Percentiles rank a stretch among this genome's conserved stretches.
These are phyloP conservation scores for Thielaviopsis ethacetica DNA, from an alignment of 2,329 filamentous ascomycete species.

Conservation along the genomic window DNA sequence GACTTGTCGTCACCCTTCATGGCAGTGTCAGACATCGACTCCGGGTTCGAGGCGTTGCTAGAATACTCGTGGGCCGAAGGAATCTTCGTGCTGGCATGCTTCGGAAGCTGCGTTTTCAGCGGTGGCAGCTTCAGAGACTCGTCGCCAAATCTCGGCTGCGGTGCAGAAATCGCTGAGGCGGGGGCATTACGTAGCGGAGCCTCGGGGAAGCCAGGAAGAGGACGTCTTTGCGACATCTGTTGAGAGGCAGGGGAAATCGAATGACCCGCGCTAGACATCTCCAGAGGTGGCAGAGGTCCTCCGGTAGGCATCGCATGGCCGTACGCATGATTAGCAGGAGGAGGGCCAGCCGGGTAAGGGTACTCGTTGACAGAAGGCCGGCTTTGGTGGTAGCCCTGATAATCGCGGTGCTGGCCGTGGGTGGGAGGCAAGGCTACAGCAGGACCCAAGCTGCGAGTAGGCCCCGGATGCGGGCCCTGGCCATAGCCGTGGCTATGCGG, in stretches of 20 bases:
- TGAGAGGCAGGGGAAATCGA: background rate
- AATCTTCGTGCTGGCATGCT: slow-evolving; percentile 5
- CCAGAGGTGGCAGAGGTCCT: slow-evolving; percentile 1
- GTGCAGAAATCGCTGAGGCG: background rate
- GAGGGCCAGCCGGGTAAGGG: background rate
- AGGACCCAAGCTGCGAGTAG: background rate
- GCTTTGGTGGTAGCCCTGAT: background rate
- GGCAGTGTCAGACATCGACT: background rate
- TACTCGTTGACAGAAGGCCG: background rate
- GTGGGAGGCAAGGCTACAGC: background rate
- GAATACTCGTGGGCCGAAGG: slow-evolving; percentile 3
- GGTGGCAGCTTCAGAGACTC: slow-evolving; percentile 38
- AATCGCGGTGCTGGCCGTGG: background rate
- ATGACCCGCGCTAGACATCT: background rate
- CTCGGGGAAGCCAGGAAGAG: background rate
- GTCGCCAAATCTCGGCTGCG: slow-evolving; percentile 22
- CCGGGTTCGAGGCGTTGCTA: slow-evolving; percentile 1
- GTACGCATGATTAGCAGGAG: background rate
- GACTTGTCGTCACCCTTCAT: slow-evolving; percentile 27
- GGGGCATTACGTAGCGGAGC: background rate
- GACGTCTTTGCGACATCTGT: background rate
- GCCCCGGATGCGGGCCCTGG: background rate
- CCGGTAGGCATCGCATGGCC: background rate
- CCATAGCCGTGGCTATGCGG: background rate
- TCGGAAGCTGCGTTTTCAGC: slow-evolving; percentile 28